These are phyloP conservation scores for Exophiala dermatitidis DNA, from an alignment of 2,329 filamentous ascomycete species.

Conservation along the genomic window DNA sequence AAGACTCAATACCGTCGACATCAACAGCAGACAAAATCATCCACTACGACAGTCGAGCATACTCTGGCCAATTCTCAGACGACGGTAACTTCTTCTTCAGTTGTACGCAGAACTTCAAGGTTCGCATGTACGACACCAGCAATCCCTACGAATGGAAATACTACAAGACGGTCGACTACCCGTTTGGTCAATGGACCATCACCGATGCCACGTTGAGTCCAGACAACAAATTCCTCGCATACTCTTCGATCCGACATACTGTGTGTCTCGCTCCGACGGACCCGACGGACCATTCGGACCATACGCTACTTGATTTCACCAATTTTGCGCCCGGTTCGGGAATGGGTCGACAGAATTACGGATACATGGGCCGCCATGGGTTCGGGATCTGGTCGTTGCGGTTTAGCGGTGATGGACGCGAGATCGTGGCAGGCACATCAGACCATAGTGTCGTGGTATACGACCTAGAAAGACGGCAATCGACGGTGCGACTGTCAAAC, in stretches of 20 bases:
- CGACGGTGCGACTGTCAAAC: slow-evolving; percentile 67
- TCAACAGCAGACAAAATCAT: slow-evolving; percentile 74
- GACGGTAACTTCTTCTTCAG: slow-evolving; percentile 97
- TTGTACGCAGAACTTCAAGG: slow-evolving; percentile 84
- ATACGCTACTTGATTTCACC: slow-evolving; percentile 68
- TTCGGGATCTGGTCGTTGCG: slow-evolving; percentile 75
- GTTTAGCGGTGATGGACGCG: slow-evolving; percentile 84
- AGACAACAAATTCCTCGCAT: slow-evolving; percentile 86
- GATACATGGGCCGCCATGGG: slow-evolving; percentile 30
- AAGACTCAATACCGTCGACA: slow-evolving; percentile 68
- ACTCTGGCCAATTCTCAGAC: slow-evolving; percentile 92
- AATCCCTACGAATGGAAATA: slow-evolving; percentile 94
- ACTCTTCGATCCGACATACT: slow-evolving; percentile 76
- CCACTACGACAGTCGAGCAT: slow-evolving; percentile 77
- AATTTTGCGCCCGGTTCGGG: slow-evolving; percentile 31
- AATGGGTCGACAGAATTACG: slow-evolving; percentile 10
- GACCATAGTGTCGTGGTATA: slow-evolving; percentile 76
- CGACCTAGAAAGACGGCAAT: slow-evolving; percentile 73
- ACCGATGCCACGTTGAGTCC: slow-evolving; percentile 88
- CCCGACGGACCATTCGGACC: slow-evolving; percentile 70
- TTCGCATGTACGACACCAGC: slow-evolving; percentile 95
- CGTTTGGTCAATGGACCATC: slow-evolving; percentile 87
- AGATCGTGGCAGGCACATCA: slow-evolving; percentile 84
- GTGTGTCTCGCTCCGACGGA: slow-evolving; percentile 86
- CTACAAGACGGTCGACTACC: slow-evolving; percentile 83